Base-by-base conservation (phyloP, 257 asterid genomes). In the Striga asiatica region DNA sequence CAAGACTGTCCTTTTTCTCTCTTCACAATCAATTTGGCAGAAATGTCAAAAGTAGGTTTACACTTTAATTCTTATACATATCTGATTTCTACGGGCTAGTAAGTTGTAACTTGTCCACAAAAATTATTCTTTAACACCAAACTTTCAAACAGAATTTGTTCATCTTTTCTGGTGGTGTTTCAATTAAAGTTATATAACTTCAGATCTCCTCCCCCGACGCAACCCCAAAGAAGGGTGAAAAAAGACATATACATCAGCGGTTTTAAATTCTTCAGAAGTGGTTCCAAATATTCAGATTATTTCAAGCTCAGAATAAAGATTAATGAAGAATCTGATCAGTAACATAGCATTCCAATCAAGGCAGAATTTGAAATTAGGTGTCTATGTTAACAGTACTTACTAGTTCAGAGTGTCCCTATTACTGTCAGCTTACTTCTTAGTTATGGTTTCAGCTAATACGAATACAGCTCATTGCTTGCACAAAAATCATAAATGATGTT, bases 401-500 rank as follows among this genome's bases (percentile, higher is more conserved):
- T 43, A 21, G 23, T 13, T 5, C 23, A 29, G 25, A 42, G 39
- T 16, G 14, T 43, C 8, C 20, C 50, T 7, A 20, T 22, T 18
- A 24, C 14, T 11, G 50, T 37, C 8, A n/a, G 41, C 43, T 50
- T 25, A 54, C 5, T 60, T 27, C 54, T 25, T 19, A 41, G 41
- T 27, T 35, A 13, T 18, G 54, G 27, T 34, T 47, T 64, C 19
- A 25, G 35, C 35, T 32, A n/a, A 19, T 28, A 21, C 8, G 41
- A 31, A 43, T 31, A n/a, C 41, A 35, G 43, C 48, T 51, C 51
- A 50, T 57, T 54, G 29, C 35, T 49, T 39, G 43, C 47, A 48
- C 16, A 2, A 35, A 60, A 11, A 25, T 51, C 37, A 43, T 27
- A 34, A 18, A n/a, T n/a, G n/a, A n/a, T n/a, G n/a, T n/a, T n/a